Conservation (phyloP, 306 rosid genomes). For the Trifolium repens region DNA sequence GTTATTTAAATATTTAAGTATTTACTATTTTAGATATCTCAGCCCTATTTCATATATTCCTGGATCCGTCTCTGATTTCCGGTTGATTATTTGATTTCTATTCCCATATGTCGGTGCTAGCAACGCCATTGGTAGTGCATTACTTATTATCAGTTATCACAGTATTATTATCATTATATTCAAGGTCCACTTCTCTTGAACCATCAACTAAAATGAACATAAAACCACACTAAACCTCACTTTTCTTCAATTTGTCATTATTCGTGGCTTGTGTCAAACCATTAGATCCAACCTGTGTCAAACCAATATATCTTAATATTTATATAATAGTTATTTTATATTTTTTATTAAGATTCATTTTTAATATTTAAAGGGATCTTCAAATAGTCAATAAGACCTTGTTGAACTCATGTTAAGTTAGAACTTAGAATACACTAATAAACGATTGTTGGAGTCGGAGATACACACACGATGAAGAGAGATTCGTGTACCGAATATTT, state of each 20-base stretch:
- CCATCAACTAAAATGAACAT: constrained; percentile 34
- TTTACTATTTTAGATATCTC: too few species aligned
- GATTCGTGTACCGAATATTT: background rate
- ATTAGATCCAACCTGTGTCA: background rate
- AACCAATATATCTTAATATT: too few species aligned
- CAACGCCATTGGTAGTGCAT: constrained; percentile 37
- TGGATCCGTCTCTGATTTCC: too few species aligned
- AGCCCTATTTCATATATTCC: too few species aligned
- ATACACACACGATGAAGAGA: too few species aligned
- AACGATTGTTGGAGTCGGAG: too few species aligned
- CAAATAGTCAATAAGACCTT: too few species aligned
- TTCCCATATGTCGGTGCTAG: constrained; percentile 30
- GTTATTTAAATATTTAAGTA: too few species aligned
- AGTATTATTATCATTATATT: background rate
- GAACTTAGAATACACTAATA: too few species aligned
- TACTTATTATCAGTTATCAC: background rate
- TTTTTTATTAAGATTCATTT: too few species aligned
- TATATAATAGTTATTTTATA: too few species aligned
- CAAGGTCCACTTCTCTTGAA: constrained; percentile 18
- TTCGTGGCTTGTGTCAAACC: constrained; percentile 1
- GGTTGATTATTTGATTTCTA: background rate
- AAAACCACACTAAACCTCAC: constrained; percentile 17
- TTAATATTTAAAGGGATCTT: too few species aligned
- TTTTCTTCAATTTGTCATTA: constrained; percentile 10
- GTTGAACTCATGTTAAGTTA: constrained; percentile 1